Evolutionary conservation across 2,329 filamentous ascomycete genomes (phyloP).

Genomic region (Didymella sp.): DNA sequence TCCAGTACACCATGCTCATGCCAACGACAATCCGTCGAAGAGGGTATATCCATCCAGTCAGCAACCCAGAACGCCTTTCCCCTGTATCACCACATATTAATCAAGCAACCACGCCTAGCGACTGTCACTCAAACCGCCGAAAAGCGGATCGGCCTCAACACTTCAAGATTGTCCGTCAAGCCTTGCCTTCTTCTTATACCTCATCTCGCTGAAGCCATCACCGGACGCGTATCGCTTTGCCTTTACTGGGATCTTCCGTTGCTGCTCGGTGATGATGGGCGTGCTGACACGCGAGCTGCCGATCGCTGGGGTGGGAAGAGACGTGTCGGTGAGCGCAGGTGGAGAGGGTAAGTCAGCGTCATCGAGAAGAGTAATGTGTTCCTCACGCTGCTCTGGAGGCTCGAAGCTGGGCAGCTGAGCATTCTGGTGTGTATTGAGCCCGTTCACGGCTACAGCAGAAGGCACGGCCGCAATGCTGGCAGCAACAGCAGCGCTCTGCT

Average conservation of each 20-base stretch:
- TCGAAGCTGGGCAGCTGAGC: background rate
- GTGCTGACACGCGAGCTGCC: constrained; percentile 34
- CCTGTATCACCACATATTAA: too few relatives aligned
- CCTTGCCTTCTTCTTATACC: constrained; percentile 24
- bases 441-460: background rate
- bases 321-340: constrained; percentile 38
- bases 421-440: background rate
- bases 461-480: background rate
- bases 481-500: constrained; percentile 19
- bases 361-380: constrained; percentile 14
- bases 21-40: constrained; percentile 4
- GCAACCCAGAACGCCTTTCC: constrained; percentile 1
- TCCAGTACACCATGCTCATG: background rate
- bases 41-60: constrained; percentile 5
- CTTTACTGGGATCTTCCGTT: background rate
- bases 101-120: background rate
- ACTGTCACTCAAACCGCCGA: background rate
- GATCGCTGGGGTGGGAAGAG: constrained; percentile 32
- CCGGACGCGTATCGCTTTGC: constrained; percentile 12
- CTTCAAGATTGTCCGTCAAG: constrained; percentile 18
- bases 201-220: constrained; percentile 12
- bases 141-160: constrained; percentile 7
- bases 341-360: constrained; percentile 29
- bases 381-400: constrained; percentile 3
- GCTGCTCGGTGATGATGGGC: constrained; percentile 18